Evolutionary conservation across 1,284 basidiomycete genomes (phyloP), one percentile per base, ranked within the genome.

Genomic region (Ceratorhiza oryzae-sativae): DNA sequence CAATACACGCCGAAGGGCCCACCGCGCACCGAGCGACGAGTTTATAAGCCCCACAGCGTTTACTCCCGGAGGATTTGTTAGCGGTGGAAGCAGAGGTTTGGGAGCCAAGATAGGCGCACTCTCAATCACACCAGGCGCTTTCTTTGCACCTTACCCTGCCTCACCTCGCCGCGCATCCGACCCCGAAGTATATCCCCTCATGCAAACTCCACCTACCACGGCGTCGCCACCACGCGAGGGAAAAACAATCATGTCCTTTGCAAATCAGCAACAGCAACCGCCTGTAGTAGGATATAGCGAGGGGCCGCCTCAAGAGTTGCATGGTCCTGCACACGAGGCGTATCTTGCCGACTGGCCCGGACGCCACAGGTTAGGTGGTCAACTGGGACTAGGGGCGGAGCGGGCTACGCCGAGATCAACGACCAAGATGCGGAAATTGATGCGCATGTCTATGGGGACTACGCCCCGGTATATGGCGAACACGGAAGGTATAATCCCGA

Each of bases 1-100:
- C 10, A 49, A 3, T 13, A 49, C 10, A 18, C 48, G 51, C 20
- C 32, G 34, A 55, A 55, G 30, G 27, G 42, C 63, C 12, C 63
- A 67, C 20, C 63, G 63, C 6, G 63, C 63, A 15, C 63, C 63
- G 18, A 67, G 63, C 36, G 63, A 67, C 5, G 63, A 67, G 18
- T 67, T 67, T 30, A 25, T n/a, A n/a, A n/a, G n/a, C n/a, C n/a
- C n/a, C n/a, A n/a, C n/a, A n/a, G n/a, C n/a, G n/a, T n/a, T n/a
- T n/a, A n/a, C n/a, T n/a, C n/a, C n/a, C n/a, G n/a, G n/a, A n/a
- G n/a, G n/a, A n/a, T 67, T 67, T 34, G 36, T 18, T 20, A 41
- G n/a, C 18, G 41, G 49, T 30, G 62, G 32, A 34, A 27, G 63
- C 20, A 49, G 62, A 27, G 23, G 25, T 20, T 8, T 36, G 20